Conservation (phyloP, 108 stramenopile species). For the Pseudonitzschia multistriata region DNA sequence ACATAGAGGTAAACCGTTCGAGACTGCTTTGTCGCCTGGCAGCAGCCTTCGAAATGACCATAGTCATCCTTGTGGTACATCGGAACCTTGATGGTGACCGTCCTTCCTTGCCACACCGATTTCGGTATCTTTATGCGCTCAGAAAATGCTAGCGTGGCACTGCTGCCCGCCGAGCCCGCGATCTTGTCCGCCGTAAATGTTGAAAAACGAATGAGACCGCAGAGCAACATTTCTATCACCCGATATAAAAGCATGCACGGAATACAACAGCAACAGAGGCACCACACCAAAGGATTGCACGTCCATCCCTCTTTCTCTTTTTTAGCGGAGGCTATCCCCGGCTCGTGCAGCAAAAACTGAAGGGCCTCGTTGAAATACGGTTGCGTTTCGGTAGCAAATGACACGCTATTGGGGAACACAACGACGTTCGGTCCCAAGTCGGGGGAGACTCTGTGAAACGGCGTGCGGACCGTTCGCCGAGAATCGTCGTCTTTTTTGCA, state of each 20-base stretch:
- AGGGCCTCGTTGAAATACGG: neutral
- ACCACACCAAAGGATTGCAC: slow-evolving; percentile 18
- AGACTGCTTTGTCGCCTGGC: neutral
- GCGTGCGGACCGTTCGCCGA: neutral
- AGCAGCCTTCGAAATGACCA: slow-evolving; percentile 18
- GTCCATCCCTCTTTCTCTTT: slow-evolving; percentile 9
- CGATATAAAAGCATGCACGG: slow-evolving; percentile 1
- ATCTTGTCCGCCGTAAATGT: slow-evolving; percentile 17
- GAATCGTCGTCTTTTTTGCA: neutral
- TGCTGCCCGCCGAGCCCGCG: slow-evolving; percentile 10
- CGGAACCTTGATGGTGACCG: slow-evolving; percentile 12
- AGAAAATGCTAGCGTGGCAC: slow-evolving; percentile 25
- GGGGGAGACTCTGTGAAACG: neutral
- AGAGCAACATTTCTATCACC: neutral
- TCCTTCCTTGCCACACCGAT: slow-evolving; percentile 15
- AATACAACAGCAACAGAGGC: slow-evolving; percentile 12
- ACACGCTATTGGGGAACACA: slow-evolving; percentile 10
- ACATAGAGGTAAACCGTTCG: slow-evolving; percentile 7
- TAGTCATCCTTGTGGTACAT: slow-evolving; percentile 30
- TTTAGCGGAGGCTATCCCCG: slow-evolving; percentile 22
- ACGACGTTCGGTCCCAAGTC: slow-evolving; percentile 8
- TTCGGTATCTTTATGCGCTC: slow-evolving; percentile 14
- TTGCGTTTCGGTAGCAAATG: slow-evolving; percentile 18
- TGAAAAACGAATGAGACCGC: slow-evolving; percentile 4
- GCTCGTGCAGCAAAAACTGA: slow-evolving; percentile 30